phyloP scores from a whole-genome alignment of 768 basidiomycete species.

The Hortiboletus flavorubellus region DNA sequence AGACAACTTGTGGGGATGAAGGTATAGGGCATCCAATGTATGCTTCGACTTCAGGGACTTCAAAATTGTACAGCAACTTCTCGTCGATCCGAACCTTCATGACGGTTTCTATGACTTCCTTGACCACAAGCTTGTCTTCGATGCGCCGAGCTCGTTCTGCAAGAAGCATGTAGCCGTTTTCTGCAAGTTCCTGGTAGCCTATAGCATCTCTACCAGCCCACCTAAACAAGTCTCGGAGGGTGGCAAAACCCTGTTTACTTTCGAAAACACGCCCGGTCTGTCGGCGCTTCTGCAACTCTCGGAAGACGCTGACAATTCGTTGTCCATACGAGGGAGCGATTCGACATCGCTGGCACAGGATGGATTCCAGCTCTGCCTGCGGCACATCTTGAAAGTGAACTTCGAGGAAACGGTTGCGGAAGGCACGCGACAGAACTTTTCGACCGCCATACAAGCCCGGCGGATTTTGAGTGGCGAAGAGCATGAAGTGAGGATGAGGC shows the following conservation, averaged over 20 bases:
- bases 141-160: slow-evolving; percentile 83
- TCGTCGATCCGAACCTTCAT: slow-evolving; percentile 88
- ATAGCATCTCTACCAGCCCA: slow-evolving; percentile 93
- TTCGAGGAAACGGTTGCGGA: slow-evolving; percentile 95
- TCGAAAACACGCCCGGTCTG: slow-evolving; percentile 93
- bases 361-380: slow-evolving; percentile 87
- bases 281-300: slow-evolving; percentile 87
- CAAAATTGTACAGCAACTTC: slow-evolving; percentile 58
- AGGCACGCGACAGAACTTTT: slow-evolving; percentile 92
- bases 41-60: slow-evolving; percentile 39
- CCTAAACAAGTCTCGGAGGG: slow-evolving; percentile 93
- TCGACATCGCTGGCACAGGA: slow-evolving; percentile 86
- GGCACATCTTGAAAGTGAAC: slow-evolving; percentile 98
- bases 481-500: slow-evolving; percentile 95
- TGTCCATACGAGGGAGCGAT: slow-evolving; percentile 94
- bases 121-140: slow-evolving; percentile 87
- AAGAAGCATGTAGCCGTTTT: slow-evolving; percentile 96
- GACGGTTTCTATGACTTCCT: slow-evolving; percentile 85
- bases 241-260: slow-evolving; percentile 95
- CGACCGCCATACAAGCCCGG: slow-evolving; percentile 93
- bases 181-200: slow-evolving; percentile 88
- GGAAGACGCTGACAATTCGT: slow-evolving; percentile 88
- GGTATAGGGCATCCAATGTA: slow-evolving; percentile 58
- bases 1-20: slow-evolving; percentile 57
- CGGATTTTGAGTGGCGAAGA: slow-evolving; percentile 98